phyloP scores from a whole-genome alignment of 169 alveolate genomes.

The Ichthyophthirius multifiliis region DNA sequence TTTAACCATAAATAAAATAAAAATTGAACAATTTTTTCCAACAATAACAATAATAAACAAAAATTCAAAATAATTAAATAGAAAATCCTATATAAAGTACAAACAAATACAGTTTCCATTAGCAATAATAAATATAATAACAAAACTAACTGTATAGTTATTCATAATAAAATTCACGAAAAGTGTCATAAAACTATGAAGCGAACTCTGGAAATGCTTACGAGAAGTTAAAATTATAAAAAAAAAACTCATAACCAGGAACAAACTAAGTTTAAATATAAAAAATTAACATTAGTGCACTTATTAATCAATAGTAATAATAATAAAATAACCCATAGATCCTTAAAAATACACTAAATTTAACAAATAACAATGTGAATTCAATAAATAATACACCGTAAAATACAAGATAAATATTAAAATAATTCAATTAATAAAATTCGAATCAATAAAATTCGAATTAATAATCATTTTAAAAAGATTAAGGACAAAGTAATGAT shows the following conservation, averaged over 20 bases:
- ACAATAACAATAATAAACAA: neutral
- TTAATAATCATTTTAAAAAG: neutral
- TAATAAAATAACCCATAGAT: neutral
- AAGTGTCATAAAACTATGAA: neutral
- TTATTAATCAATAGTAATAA: neutral
- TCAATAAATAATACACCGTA: too few species aligned
- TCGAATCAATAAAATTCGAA: too few species aligned
- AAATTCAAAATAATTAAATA: neutral
- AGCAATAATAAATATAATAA: neutral
- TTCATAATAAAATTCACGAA: neutral
- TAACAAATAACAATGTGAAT: neutral
- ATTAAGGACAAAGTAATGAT: neutral
- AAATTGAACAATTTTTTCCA: neutral
- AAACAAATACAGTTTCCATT: neutral
- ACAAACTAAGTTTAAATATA: neutral
- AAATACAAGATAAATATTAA: too few species aligned
- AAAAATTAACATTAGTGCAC: neutral
- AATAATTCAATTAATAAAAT: too few species aligned
- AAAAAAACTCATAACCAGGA: neutral
- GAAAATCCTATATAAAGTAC: neutral
- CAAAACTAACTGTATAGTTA: neutral
- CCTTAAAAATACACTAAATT: neutral
- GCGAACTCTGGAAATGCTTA: neutral
- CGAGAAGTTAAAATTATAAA: neutral
- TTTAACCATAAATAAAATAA: neutral